Conservation (phyloP, 176 grass and related monocot genomes). For the Urochloa ruziziensis region DNA sequence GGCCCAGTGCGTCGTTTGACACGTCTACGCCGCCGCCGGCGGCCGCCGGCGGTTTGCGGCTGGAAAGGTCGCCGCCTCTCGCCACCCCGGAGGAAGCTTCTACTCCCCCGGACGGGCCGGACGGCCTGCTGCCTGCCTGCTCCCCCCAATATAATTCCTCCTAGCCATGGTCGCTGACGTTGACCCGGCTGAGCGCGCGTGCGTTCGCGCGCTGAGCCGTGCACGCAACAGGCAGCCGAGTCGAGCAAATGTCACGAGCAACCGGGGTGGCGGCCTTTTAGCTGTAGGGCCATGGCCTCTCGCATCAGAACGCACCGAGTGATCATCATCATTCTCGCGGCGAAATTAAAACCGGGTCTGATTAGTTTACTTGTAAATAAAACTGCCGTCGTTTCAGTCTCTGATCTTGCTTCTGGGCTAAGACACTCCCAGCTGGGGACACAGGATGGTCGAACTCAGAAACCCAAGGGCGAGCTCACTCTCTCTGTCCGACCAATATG, state of each 20-base stretch:
- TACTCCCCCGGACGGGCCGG: neutral
- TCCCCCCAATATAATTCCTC: too few species aligned
- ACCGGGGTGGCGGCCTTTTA: neutral
- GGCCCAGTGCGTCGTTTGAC: neutral
- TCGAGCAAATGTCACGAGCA: neutral
- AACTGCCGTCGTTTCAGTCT: neutral
- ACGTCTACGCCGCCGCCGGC: neutral
- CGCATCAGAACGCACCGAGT: neutral
- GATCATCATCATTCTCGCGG: neutral
- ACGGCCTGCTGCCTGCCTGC: neutral
- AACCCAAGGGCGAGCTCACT: conserved; percentile 32
- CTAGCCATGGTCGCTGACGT: conserved; percentile 1
- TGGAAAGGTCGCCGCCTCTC: conserved; percentile 26
- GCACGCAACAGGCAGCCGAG: conserved; percentile 23
- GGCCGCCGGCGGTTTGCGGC: conserved; percentile 15
- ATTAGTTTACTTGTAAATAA: neutral
- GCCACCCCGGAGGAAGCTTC: conserved; percentile 27
- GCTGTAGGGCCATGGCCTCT: neutral
- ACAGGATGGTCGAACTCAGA: neutral
- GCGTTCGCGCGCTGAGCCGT: conserved; percentile 7
- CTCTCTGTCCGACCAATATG: too few species aligned
- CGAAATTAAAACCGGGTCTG: neutral
- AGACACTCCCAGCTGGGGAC: conserved; percentile 20
- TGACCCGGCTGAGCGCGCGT: neutral
- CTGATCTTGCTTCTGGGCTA: conserved; percentile 30